These are phyloP conservation scores for Sarcomyxa edulis DNA, from an alignment of 768 basidiomycete species.

Conservation along the genomic window DNA sequence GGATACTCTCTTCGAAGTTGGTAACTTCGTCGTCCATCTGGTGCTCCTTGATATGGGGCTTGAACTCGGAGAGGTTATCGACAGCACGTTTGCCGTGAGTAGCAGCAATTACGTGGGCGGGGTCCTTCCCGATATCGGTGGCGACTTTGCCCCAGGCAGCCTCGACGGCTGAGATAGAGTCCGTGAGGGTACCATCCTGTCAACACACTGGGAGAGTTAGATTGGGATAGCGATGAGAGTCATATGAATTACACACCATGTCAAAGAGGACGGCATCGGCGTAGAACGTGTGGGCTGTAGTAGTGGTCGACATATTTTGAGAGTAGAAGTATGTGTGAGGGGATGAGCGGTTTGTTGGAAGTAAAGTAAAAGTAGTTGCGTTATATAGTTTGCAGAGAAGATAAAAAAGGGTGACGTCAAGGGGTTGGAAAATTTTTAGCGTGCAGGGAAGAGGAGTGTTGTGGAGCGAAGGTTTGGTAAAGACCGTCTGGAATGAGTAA, in stretches of 20 bases:
- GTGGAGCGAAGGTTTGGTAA: too few species aligned
- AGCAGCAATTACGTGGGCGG: slow-evolving; percentile 60
- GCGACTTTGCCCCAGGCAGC: slow-evolving; percentile 75
- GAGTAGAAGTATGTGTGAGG: too few species aligned
- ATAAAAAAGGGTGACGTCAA: too few species aligned
- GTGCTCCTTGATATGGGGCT: slow-evolving; percentile 46
- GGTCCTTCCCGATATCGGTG: slow-evolving; percentile 62
- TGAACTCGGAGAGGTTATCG: slow-evolving; percentile 65
- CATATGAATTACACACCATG: slow-evolving; percentile 41
- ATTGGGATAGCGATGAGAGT: slow-evolving; percentile 1
- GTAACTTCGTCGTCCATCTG: slow-evolving; percentile 55
- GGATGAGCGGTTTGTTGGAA: too few species aligned
- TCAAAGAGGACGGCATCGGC: slow-evolving; percentile 63
- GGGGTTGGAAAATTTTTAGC: too few species aligned
- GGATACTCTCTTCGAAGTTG: slow-evolving; percentile 61
- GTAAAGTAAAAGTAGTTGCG: too few species aligned
- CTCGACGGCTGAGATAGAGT: slow-evolving; percentile 70
- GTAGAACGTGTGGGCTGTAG: too few species aligned
- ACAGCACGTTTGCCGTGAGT: slow-evolving; percentile 78
- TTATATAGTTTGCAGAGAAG: too few species aligned
- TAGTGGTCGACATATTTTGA: too few species aligned
- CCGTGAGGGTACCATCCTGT: slow-evolving; percentile 68
- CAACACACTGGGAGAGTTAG: slow-evolving; percentile 19
- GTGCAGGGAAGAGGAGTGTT: too few species aligned
- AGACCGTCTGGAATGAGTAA: too few species aligned